Percentiles rank a stretch among this genome's conserved stretches.
These are phyloP conservation scores for Talaromyces sp. DNA, from an alignment of 2,329 filamentous ascomycete species.

Conservation along the genomic window DNA sequence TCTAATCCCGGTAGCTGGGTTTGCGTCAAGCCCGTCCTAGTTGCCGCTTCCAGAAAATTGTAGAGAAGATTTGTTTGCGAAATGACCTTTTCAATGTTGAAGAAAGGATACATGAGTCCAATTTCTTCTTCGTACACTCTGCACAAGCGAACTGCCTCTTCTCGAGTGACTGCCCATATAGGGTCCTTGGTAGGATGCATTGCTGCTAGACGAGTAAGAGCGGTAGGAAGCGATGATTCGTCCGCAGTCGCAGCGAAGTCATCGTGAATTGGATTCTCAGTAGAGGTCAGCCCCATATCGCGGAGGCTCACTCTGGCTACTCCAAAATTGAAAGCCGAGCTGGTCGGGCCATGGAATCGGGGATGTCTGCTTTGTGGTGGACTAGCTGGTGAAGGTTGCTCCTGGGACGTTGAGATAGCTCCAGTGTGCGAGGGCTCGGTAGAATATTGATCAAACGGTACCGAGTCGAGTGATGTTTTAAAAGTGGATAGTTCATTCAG, in stretches of 20 bases:
- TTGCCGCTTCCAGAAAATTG: conserved; percentile 67
- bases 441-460: conserved; percentile 34
- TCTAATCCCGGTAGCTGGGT: conserved; percentile 54
- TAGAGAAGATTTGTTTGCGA: conserved; percentile 67
- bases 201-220: conserved; percentile 29
- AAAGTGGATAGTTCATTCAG: conserved; percentile 63
- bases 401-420: conserved; percentile 29
- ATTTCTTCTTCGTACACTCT: conserved; percentile 84
- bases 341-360: conserved; percentile 79
- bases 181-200: conserved; percentile 63
- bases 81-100: conserved; percentile 69
- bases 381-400: conserved; percentile 31
- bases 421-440: conserved; percentile 38
- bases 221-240: conserved; percentile 39
- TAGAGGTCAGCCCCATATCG: conserved; percentile 77
- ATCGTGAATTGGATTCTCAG: conserved; percentile 60
- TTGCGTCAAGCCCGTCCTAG: conserved; percentile 57
- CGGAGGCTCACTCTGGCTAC: conserved; percentile 82
- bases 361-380: conserved; percentile 54
- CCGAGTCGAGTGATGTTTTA: conserved; percentile 32
- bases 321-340: conserved; percentile 77
- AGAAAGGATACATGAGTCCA: conserved; percentile 84
- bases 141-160: conserved; percentile 76
- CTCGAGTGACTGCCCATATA: conserved; percentile 70
- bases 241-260: conserved; percentile 51